phyloP scores from a whole-genome alignment of 2,329 filamentous ascomycete species.

The Claviceps sp. region DNA sequence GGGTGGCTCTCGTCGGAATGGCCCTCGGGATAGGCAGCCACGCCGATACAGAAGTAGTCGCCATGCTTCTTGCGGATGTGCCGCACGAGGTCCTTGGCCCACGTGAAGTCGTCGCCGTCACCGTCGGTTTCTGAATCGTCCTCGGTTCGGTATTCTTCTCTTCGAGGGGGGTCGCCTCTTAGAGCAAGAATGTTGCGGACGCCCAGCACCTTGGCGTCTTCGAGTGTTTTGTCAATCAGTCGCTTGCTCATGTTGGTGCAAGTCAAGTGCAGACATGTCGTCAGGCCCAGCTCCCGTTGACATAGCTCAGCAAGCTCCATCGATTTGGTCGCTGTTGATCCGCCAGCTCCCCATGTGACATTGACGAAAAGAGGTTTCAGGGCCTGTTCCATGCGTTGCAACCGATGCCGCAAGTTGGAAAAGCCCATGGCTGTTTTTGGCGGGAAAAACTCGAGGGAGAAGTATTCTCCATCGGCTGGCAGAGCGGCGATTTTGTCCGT shows the following conservation, averaged over 20 bases:
- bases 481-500: conserved; percentile 90
- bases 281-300: conserved; percentile 80
- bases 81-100: conserved; percentile 75
- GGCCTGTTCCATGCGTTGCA: conserved; percentile 88
- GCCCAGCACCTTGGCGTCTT: conserved; percentile 79
- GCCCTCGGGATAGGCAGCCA: conserved; percentile 89
- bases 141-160: conserved; percentile 67
- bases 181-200: conserved; percentile 90
- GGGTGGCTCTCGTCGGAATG: conserved; percentile 87
- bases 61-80: conserved; percentile 80
- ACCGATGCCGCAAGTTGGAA: conserved; percentile 80
- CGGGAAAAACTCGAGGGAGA: conserved; percentile 98
- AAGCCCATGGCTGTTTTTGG: conserved; percentile 95
- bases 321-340: conserved; percentile 80
- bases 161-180: conserved; percentile 78
- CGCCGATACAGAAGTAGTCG: conserved; percentile 92
- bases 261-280: conserved; percentile 89
- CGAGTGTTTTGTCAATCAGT: conserved; percentile 76
- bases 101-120: conserved; percentile 67
- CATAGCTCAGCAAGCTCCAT: conserved; percentile 91
- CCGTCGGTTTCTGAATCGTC: conserved; percentile 39
- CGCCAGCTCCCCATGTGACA: conserved; percentile 94
- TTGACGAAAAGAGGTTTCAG: conserved; percentile 89
- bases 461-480: conserved; percentile 69
- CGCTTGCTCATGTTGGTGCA: conserved; percentile 93